These are phyloP conservation scores for Galerina marginata DNA, from an alignment of 768 basidiomycete genomes.

Conservation along the genomic window DNA sequence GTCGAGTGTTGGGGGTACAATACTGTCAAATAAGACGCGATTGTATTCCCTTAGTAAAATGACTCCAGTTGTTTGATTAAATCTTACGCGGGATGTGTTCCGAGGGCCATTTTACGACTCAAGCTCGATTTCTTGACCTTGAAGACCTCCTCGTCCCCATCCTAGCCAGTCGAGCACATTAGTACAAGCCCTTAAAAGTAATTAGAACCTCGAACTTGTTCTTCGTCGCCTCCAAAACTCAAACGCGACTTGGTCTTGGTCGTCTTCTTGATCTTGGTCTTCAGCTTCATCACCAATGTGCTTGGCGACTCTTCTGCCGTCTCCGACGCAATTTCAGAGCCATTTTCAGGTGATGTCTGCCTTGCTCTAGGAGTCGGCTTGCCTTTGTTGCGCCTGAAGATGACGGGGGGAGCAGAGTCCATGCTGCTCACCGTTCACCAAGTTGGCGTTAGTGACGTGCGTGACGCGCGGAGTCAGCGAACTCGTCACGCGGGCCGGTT, in stretches of 20 bases:
- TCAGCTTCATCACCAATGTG: constrained; percentile 67
- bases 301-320: constrained; percentile 59
- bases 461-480: background rate
- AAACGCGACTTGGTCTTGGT: constrained; percentile 68
- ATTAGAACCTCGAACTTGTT: constrained; percentile 35
- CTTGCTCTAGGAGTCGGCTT: constrained; percentile 47
- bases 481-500: background rate
- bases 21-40: constrained; percentile 32
- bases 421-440: constrained; percentile 17
- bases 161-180: constrained; percentile 42
- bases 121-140: constrained; percentile 82
- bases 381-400: constrained; percentile 55
- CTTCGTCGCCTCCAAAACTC: constrained; percentile 75
- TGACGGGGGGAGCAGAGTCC: constrained; percentile 50
- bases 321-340: constrained; percentile 29
- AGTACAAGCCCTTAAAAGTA: constrained; percentile 23
- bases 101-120: constrained; percentile 67
- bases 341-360: constrained; percentile 45
- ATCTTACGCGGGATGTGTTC: constrained; percentile 56
- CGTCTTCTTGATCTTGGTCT: constrained; percentile 67
- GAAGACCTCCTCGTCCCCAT: constrained; percentile 67
- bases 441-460: background rate
- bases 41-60: background rate
- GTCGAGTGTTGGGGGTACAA: constrained; percentile 54
- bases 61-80: background rate